Base-by-base conservation (phyloP, 495 filamentous ascomycete genomes). In the Talaromyces trachyspermus region DNA sequence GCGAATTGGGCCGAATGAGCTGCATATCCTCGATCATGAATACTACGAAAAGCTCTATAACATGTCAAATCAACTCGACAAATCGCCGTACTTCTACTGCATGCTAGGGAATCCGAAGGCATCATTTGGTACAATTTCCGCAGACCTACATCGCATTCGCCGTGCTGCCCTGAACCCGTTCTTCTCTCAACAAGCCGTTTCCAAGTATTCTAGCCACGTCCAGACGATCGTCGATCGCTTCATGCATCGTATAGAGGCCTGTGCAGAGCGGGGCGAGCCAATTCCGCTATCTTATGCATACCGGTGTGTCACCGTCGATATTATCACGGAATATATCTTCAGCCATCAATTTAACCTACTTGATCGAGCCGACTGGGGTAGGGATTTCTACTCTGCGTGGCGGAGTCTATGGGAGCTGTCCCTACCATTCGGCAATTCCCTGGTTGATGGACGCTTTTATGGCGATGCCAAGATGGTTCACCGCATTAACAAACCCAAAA, bases 311-410 rank as follows among this genome's bases (percentile, higher is more conserved):
- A 69, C 69, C 0, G 62, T 60, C 12, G 73, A 77, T 53, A 59
- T 76, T 20, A 74, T 75, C 40, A 59, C 61, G 3, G 52, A 64
- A 10, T 76, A 72, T 47, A 58, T 58, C 14, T 70, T 66, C 41
- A 63, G 62, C 0, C 40, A 47, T 33, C 49, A 46, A 17, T 50
- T 54, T 18, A 50, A 49, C 2, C 40, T 53, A 26, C 37, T 64
- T 2, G 54, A 59, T 24, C 36, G 45, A 8, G 14, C 44, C 5
- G 42, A 50, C 18, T 49, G 41, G 41, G 41, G 41, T 15, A 18
- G 24, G 15, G 41, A 26, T 8, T 43, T 43, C 17, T 43, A 43
- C 20, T 43, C 41, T 11, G 41, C 41, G 18, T 43, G 41, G 41
- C 22, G 41, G 20, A 43, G 41, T 43, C 41, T 43, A 11, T 43